Conservation (phyloP, 2,329 filamentous ascomycete species). For the Penicillium capsulatum region DNA sequence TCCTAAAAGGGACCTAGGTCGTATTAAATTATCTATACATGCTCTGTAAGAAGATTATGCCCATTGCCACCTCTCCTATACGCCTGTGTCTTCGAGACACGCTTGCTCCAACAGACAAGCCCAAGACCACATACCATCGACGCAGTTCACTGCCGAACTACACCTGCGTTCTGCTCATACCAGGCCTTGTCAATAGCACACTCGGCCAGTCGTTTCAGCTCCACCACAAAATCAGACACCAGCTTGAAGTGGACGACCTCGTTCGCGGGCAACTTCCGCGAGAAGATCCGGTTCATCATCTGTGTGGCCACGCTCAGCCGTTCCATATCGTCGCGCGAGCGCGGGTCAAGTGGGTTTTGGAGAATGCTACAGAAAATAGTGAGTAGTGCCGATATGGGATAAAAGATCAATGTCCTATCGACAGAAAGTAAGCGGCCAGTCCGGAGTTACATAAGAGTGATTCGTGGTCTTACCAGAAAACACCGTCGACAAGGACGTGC, state of each 20-base stretch:
- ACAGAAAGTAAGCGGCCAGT: too few relatives aligned
- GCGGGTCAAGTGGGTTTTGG: conserved; percentile 44
- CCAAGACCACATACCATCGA: not conserved
- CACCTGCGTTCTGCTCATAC: conserved; percentile 23
- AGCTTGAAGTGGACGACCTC: conserved; percentile 42
- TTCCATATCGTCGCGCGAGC: conserved; percentile 46
- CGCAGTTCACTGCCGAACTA: not conserved
- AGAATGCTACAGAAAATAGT: conserved; percentile 55
- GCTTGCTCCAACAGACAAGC: too few relatives aligned
- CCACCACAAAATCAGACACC: conserved; percentile 44
- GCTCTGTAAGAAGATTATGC: too few relatives aligned
- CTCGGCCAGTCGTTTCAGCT: conserved; percentile 43
- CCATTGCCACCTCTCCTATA: too few relatives aligned
- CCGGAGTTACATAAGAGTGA: too few relatives aligned
- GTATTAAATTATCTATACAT: too few relatives aligned
- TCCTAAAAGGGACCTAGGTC: too few relatives aligned
- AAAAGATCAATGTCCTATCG: conserved; percentile 54
- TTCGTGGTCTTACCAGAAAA: conserved; percentile 50
- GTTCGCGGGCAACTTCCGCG: conserved; percentile 27
- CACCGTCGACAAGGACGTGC: conserved; percentile 43
- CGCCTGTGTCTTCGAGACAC: too few relatives aligned
- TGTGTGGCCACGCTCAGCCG: conserved; percentile 44
- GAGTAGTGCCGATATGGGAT: conserved; percentile 53
- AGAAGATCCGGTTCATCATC: conserved; percentile 42
- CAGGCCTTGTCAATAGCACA: conserved; percentile 44